Evolutionary conservation across 345 rosid genomes (phyloP), one percentile per base, ranked within the genome.

Genomic region (Hibiscus syriacus): DNA sequence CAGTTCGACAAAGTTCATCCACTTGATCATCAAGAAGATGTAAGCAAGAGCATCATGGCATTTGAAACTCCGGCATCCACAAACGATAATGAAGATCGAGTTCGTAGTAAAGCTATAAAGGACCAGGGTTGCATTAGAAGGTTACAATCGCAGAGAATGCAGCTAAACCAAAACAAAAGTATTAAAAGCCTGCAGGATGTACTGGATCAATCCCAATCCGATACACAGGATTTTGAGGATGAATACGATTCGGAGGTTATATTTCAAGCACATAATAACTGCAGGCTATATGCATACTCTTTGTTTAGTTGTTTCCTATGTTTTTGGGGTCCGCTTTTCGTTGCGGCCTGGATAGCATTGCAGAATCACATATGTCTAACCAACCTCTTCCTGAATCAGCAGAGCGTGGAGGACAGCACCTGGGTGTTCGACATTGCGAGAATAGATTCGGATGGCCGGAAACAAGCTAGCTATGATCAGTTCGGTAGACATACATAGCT

Each of bases 191-290:
- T 90, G 55, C 76, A 81, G 67, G 91, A 90, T 49, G 73, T 83
- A 74, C 74, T 90, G 76, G 72, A 81, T 75, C 92, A 86, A 65
- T 76, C 81, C 56, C 84, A 80, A 25, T 77, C 83, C 48, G 89
- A 91, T 64, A 76, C 82, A 8, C 59, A 77, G 25, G 64, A 59
- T 64, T 66, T 66, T 41, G 34, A 64, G 11, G 76, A 81, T 54
- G 86, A 77, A 66, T 64, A 68, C 63, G n/a, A n/a, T n/a, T 48
- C 14, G 1, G 76, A 72, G 82, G 94, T 90, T 78, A 77, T 48
- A 73, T 23, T 60, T 58, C 41, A 27, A 73, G 49, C 20, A 50
- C 34, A 54, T 23, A 34, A 59, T 46, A 14, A n/a, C 16, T 34
- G 26, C 64, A 6, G 8, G 14, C 6, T 59, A 36, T 8, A 36